Evolutionary conservation across 2,329 filamentous ascomycete species (phyloP).

Genomic region (Cucurbitaria berberidis): DNA sequence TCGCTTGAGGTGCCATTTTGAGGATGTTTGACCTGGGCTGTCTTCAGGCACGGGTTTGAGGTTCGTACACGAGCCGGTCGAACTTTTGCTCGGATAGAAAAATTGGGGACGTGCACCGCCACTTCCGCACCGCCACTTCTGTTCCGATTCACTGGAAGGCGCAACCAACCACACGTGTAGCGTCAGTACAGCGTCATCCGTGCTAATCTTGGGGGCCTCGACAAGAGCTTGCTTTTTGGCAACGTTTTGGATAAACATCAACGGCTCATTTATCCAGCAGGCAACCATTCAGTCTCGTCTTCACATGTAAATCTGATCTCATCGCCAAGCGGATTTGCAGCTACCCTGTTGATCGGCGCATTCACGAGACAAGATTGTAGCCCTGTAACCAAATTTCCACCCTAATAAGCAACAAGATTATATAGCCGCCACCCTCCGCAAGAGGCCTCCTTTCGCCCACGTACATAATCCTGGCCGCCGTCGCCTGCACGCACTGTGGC

Average conservation of each 20-base stretch:
- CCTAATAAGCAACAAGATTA: conserved; percentile 20
- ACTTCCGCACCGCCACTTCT: conserved; percentile 19
- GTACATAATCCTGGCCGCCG: conserved; percentile 28
- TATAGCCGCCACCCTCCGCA: conserved; percentile 15
- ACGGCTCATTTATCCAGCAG: neutral
- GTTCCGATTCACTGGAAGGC: neutral
- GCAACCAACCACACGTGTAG: conserved; percentile 1
- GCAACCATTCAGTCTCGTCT: neutral
- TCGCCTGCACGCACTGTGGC: conserved; percentile 42
- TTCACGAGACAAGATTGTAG: conserved; percentile 25
- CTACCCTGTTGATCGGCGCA: conserved; percentile 24
- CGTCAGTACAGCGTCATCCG: neutral
- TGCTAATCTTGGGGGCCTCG: neutral
- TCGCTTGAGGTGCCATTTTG: conserved; percentile 44
- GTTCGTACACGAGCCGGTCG: conserved; percentile 10
- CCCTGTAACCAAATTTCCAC: conserved; percentile 29
- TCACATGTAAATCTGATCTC: conserved; percentile 31
- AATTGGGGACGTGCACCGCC: conserved; percentile 21
- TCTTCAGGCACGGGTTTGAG: conserved; percentile 1
- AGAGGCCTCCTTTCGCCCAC: conserved; percentile 15
- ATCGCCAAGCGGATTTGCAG: conserved; percentile 28
- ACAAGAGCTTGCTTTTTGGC: neutral
- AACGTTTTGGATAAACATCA: neutral
- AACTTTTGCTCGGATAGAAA: conserved; percentile 21
- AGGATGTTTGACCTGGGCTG: neutral